These are phyloP conservation scores for Closterium sp. DNA, from an alignment of 139 green algal genomes.

Conservation along the genomic window DNA sequence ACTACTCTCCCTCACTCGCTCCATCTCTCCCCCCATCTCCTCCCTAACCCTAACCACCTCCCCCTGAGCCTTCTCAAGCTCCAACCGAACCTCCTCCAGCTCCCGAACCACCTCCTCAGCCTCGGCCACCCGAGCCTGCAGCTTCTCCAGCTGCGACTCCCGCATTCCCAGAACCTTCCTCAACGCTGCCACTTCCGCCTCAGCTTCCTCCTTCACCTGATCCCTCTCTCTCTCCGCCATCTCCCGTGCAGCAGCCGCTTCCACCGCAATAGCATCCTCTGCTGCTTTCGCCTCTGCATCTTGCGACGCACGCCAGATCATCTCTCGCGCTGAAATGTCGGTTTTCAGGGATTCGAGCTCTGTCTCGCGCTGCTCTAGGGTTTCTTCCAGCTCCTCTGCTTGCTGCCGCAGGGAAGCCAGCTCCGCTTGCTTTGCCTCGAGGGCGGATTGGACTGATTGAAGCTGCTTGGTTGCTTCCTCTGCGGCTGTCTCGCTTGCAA, in stretches of 20 bases:
- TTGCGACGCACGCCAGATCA: neutral
- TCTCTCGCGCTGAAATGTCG: neutral
- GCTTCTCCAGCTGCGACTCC: conserved; percentile 6
- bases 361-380: neutral
- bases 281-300: neutral
- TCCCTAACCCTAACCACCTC: neutral
- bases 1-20: neutral
- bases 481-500: neutral
- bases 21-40: neutral
- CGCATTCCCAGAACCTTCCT: conserved; percentile 6
- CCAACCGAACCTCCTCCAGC: neutral
- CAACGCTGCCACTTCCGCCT: neutral
- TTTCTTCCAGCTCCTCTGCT: neutral
- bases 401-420: neutral
- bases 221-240: conserved; percentile 14
- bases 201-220: conserved; percentile 1
- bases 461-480: neutral
- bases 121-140: conserved; percentile 8
- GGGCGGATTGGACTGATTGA: neutral
- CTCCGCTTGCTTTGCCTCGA: neutral
- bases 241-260: neutral
- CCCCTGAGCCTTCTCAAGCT: neutral
- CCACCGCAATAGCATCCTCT: neutral
- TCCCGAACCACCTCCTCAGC: neutral
- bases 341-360: neutral